Conservation (phyloP, 108 stramenopile genomes). For the Thalassiosira profunda region DNA sequence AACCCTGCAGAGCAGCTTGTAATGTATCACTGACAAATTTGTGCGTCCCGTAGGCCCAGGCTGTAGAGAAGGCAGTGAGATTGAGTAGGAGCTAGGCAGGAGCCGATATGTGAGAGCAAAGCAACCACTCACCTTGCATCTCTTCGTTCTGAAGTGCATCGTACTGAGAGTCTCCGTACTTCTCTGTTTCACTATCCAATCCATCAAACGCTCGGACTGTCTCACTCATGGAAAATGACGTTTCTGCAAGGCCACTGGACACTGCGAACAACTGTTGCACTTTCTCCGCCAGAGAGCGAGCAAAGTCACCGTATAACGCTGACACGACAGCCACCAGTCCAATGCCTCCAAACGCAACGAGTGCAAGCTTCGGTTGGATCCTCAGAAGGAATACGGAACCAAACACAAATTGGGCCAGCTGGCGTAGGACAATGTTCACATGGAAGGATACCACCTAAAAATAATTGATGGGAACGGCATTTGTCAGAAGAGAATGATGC, state of each 20-base stretch:
- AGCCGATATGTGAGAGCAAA: no score
- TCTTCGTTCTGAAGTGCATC: slow-evolving; percentile 81
- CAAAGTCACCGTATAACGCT: slow-evolving; percentile 76
- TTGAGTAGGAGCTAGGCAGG: no score
- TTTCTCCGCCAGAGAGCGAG: slow-evolving; percentile 66
- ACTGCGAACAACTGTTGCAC: slow-evolving; percentile 84
- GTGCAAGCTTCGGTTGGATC: slow-evolving; percentile 67
- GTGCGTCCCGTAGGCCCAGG: slow-evolving; percentile 86
- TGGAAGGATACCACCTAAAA: slow-evolving; percentile 87
- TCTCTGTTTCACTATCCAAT: slow-evolving; percentile 58
- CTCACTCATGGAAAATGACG: slow-evolving; percentile 87
- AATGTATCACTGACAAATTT: slow-evolving; percentile 84
- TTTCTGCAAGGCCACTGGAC: slow-evolving; percentile 86
- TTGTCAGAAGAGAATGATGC: no score
- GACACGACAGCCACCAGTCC: slow-evolving; percentile 68
- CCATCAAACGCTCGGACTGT: slow-evolving; percentile 88
- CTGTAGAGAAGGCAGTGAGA: no score
- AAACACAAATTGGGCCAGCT: slow-evolving; percentile 81
- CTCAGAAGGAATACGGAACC: slow-evolving; percentile 70
- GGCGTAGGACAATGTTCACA: slow-evolving; percentile 84
- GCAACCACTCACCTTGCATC: no score
- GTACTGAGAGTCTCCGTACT: slow-evolving; percentile 78
- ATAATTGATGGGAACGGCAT: no score
- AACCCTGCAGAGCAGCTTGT: slow-evolving; percentile 63
- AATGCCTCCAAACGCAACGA: slow-evolving; percentile 78